These are phyloP conservation scores for Fusarium oligoseptatum DNA, from an alignment of 2,329 filamentous ascomycete species.

Conservation along the genomic window DNA sequence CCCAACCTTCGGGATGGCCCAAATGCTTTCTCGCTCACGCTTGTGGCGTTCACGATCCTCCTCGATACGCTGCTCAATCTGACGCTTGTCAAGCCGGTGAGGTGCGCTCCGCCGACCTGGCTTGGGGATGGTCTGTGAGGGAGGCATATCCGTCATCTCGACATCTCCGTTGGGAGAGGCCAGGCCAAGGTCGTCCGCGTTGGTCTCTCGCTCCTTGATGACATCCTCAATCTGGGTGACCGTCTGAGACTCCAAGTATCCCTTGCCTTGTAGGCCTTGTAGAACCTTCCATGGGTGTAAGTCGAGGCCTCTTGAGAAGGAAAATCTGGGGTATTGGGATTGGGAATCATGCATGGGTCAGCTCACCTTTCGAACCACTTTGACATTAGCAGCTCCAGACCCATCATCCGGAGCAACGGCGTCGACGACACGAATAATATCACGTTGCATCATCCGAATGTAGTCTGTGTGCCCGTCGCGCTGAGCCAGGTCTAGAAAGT, in stretches of 20 bases:
- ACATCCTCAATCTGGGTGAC: constrained; percentile 86
- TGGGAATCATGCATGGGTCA: constrained; percentile 3
- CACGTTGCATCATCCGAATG: constrained; percentile 93
- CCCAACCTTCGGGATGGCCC: constrained; percentile 78
- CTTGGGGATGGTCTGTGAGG: constrained; percentile 57
- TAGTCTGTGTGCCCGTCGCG: constrained; percentile 84
- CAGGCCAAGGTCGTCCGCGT: constrained; percentile 67
- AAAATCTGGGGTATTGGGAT: neutral
- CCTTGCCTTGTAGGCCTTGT: constrained; percentile 76
- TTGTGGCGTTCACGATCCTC: constrained; percentile 97
- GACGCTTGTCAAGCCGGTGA: constrained; percentile 78
- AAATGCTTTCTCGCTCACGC: constrained; percentile 89
- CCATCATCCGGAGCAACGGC: constrained; percentile 90
- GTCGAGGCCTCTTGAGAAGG: constrained; percentile 9
- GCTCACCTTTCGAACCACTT: constrained; percentile 85
- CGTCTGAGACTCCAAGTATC: constrained; percentile 79
- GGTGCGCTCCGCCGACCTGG: constrained; percentile 50
- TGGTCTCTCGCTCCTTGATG: constrained; percentile 81
- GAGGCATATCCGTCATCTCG: constrained; percentile 57
- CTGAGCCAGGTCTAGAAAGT: constrained; percentile 87
- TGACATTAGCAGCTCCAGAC: constrained; percentile 91
- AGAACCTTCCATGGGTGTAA: constrained; percentile 66
- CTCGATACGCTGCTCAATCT: constrained; percentile 96
- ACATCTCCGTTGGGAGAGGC: constrained; percentile 63
- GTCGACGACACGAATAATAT: constrained; percentile 92